Base-by-base conservation (phyloP, 768 basidiomycete species). In the Termitomyces sp. region DNA sequence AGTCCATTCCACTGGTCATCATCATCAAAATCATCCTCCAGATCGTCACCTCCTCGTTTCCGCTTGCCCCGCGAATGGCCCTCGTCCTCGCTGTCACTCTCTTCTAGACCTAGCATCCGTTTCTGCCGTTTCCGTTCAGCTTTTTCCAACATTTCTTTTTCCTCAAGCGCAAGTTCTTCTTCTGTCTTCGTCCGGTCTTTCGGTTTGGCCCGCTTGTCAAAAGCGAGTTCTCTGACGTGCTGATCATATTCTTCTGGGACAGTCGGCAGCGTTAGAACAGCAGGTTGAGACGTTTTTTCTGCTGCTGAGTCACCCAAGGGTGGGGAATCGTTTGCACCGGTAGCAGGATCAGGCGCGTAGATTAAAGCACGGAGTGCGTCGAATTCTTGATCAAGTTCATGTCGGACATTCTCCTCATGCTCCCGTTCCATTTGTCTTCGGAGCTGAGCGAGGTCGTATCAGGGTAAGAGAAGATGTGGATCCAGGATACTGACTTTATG, bases 181-280 rank as follows among this genome's bases (percentile, higher is more conserved):
- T 97, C 96, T 0, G 95, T 98, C 75, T 97, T 98, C 30, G 92
- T 94, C 55, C 97, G 76, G 69, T 99, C 91, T 67, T 93, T 97
- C 0, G 97, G 90, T 61, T 94, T 92, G 2, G 97, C 90, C 1
- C 97, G 84, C 64, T 90, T 85, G 58, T 98, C 97, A 65, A 95
- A 96, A 0, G 89, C 94, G 40, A 98, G 83, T 63, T 94, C 91
- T 18, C 92, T 86, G 9, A 99, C 95, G 61, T 86, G 87, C 65
- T 88, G 87, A 72, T 99, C 96, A 66, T 98, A 99, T 63, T 94
- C 87, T 55, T 83, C 79, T 59, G 76, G 68, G 30, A 66, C 73
- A 35, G 69, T 59, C 5, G 66, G 57, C 18, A 67, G 38, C 18
- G 63, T 65, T 13, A 68, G 30, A n/a, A 64, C 55, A 11, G 63